These are phyloP conservation scores for Hemileccinum rubropunctum DNA, from an alignment of 768 basidiomycete genomes.

Conservation along the genomic window DNA sequence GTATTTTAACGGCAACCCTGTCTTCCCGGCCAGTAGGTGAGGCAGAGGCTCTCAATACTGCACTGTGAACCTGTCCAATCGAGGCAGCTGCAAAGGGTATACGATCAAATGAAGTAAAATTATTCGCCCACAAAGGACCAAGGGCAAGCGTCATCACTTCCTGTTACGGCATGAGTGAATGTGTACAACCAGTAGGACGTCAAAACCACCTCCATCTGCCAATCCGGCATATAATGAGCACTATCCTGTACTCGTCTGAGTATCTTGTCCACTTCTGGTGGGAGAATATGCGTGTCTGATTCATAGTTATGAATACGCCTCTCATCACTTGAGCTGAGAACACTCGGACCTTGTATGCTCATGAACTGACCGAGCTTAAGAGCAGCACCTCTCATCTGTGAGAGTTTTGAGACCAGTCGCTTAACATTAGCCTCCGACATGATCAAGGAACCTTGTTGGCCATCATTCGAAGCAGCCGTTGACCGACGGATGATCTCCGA, in stretches of 20 bases:
- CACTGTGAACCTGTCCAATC: constrained; percentile 93
- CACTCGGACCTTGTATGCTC: constrained; percentile 80
- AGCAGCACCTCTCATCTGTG: constrained; percentile 94
- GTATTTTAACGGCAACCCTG: constrained; percentile 81
- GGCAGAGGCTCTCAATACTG: constrained; percentile 50
- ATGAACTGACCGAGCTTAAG: constrained; percentile 96
- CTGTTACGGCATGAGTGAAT: constrained; percentile 26
- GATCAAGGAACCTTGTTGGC: constrained; percentile 53
- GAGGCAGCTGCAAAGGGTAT: constrained; percentile 94
- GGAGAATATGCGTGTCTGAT: constrained; percentile 83
- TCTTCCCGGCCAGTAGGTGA: constrained; percentile 56
- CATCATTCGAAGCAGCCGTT: constrained; percentile 35
- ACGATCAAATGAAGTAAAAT: constrained; percentile 75
- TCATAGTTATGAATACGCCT: neutral
- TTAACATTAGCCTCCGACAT: constrained; percentile 91
- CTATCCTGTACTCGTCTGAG: constrained; percentile 90
- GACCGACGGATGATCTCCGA: constrained; percentile 80
- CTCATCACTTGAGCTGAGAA: neutral
- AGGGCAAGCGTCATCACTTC: constrained; percentile 75
- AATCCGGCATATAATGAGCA: constrained; percentile 98
- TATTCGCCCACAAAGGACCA: constrained; percentile 67
- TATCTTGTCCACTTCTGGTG: constrained; percentile 83
- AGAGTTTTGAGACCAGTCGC: constrained; percentile 87
- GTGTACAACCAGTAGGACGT: neutral
- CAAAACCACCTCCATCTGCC: constrained; percentile 85